Evolutionary conservation across 2,329 filamentous ascomycete genomes (phyloP).

Genomic region (Onygenales sp.): DNA sequence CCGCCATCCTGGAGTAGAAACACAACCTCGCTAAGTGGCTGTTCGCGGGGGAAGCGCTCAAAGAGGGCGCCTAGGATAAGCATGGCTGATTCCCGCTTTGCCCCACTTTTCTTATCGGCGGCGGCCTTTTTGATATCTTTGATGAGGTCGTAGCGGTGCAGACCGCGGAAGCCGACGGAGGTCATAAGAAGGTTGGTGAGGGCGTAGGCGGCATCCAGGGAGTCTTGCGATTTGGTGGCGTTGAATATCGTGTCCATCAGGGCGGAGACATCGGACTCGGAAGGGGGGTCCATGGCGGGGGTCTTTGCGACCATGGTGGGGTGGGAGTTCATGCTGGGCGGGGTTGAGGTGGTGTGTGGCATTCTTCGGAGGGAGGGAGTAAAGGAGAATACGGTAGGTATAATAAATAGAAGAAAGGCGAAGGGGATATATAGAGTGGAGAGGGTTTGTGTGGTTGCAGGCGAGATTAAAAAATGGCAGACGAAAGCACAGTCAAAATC

Average conservation of each 20-base stretch:
- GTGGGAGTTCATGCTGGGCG: slow-evolving; percentile 35
- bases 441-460: too few relatives aligned
- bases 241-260: slow-evolving; percentile 60
- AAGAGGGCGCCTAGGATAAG: slow-evolving; percentile 90
- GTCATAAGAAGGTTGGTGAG: slow-evolving; percentile 56
- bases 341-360: slow-evolving; percentile 37
- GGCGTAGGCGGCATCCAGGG: slow-evolving; percentile 58
- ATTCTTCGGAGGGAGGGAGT: slow-evolving; percentile 20
- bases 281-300: slow-evolving; percentile 5
- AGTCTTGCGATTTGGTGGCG: slow-evolving; percentile 57
- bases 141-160: slow-evolving; percentile 53
- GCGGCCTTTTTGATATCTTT: slow-evolving; percentile 66
- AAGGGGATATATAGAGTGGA: too few relatives aligned
- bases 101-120: slow-evolving; percentile 83
- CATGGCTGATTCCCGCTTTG: slow-evolving; percentile 81
- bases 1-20: slow-evolving; percentile 74
- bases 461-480: too few relatives aligned
- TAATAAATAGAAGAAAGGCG: too few relatives aligned
- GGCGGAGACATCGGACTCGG: slow-evolving; percentile 55
- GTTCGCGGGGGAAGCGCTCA: slow-evolving; percentile 71
- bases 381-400: too few relatives aligned
- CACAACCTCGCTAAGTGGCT: slow-evolving; percentile 69
- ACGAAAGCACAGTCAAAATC: too few relatives aligned
- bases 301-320: slow-evolving; percentile 11
- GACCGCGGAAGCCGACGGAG: slow-evolving; percentile 54